Percentiles rank a stretch among this genome's conserved stretches.
Conservation (phyloP, 2,329 filamentous ascomycete genomes). For the Trichophyton mentagrophytes region DNA sequence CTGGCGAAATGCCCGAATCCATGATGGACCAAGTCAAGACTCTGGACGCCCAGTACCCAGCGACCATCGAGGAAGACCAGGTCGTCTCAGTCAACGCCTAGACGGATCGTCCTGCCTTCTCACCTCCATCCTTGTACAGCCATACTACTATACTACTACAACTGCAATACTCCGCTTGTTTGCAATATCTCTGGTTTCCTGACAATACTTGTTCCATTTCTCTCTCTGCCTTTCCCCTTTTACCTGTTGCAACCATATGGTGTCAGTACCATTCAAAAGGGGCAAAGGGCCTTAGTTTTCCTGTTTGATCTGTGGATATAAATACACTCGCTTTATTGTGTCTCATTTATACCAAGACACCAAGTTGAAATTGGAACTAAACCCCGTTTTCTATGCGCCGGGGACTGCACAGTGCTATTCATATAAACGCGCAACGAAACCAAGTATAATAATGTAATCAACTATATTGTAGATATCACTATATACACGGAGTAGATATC, state of each 20-base stretch:
- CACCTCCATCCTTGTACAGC: background rate
- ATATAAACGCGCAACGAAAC: background rate
- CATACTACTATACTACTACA: background rate
- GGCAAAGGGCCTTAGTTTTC: background rate
- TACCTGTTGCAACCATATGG: background rate
- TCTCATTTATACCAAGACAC: background rate
- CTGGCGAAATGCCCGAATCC: constrained; percentile 57
- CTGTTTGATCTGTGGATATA: background rate
- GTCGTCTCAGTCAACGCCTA: constrained; percentile 40
- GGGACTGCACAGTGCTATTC: background rate
- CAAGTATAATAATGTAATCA: too few relatives aligned
- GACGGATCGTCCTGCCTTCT: background rate
- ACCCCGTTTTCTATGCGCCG: background rate
- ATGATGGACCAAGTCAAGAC: constrained; percentile 55
- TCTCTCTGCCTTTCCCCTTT: background rate
- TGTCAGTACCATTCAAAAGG: background rate
- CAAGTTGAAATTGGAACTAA: background rate
- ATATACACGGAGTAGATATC: too few relatives aligned
- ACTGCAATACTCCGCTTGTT: background rate
- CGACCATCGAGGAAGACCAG: constrained; percentile 65
- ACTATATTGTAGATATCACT: too few relatives aligned
- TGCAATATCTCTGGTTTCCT: background rate
- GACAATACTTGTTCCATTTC: background rate
- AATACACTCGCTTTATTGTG: background rate
- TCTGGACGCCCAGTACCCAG: constrained; percentile 48